Evolutionary conservation across 2,329 filamentous ascomycete genomes (phyloP), one percentile per base, ranked within the genome.

Genomic region (Chaetomiaceae sp.): DNA sequence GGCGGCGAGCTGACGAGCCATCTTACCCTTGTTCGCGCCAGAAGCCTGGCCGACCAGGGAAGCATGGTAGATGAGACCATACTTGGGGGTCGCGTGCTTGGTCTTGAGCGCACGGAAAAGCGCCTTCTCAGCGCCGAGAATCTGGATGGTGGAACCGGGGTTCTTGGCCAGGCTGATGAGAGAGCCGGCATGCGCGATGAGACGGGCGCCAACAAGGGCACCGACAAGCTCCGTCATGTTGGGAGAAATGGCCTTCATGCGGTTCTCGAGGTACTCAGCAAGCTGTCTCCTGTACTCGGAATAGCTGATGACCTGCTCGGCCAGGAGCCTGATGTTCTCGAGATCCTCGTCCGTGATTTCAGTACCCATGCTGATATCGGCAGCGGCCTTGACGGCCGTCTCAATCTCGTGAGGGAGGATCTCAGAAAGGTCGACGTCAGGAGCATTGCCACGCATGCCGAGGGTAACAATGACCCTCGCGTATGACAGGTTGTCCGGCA

Each of bases 1-100:
- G 61, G 92, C 87, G 43, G 93, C 87, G 55, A 99, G 81, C 77
- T 96, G 90, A 79, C 93, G 89, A 37, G 93, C 93, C 66, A 99
- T 96, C 79, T 99, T 99, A 63, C 93, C 93, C 85, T 99, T 99
- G 78, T 97, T 97, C 77, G 89, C 92, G 64, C 93, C 93, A 17
- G 89, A 95, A 25, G 93, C 93, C 74, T 99, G 93, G 39, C 93
- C 95, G 59, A 99, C 95, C 40, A 99, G 81, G 23, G 89, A 93
- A 43, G 88, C 87, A 71, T 95, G 87, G 74, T 93, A 95, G 68
- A 95, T 89, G 58, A 95, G 79, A 79, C 93, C 93, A 65, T 97
- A 99, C 73, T 97, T 99, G 66, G 93, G 93, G 34, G 93, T 99
- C 66, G 96, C 90, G 71, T 97, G 92, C 80, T 99, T 97, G 44